Evolutionary conservation across 2,329 filamentous ascomycete genomes (phyloP).

Genomic region (Tricladium varicosporioides): DNA sequence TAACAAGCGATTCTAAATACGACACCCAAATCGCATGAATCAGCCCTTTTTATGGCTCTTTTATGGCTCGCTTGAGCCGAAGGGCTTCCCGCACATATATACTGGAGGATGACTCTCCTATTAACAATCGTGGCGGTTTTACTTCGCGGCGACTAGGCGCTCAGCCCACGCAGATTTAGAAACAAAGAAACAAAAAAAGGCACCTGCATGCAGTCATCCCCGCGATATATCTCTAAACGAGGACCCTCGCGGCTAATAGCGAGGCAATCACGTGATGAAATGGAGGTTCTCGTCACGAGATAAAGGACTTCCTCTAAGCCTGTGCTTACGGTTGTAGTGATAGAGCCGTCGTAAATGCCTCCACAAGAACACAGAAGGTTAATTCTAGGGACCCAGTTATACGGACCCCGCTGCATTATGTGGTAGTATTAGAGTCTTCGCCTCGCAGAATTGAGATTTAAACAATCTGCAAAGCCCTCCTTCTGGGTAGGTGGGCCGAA

Average conservation of each 20-base stretch:
- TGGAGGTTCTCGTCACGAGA: too few relatives aligned
- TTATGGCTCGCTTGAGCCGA: neutral
- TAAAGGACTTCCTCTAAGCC: too few relatives aligned
- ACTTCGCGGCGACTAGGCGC: neutral
- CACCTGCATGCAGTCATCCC: neutral
- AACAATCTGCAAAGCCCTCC: neutral
- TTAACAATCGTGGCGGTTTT: neutral
- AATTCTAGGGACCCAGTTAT: too few relatives aligned
- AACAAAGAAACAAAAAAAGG: neutral
- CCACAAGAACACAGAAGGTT: too few relatives aligned
- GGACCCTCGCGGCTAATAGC: too few relatives aligned
- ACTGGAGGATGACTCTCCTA: neutral
- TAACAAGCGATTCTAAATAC: neutral
- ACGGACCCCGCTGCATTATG: too few relatives aligned
- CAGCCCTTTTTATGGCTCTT: neutral
- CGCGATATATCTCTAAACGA: neutral
- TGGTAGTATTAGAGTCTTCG: too few relatives aligned
- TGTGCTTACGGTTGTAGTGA: too few relatives aligned
- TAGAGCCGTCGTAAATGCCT: too few relatives aligned
- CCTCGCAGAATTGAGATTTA: neutral
- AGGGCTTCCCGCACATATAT: neutral
- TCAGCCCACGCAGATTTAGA: neutral
- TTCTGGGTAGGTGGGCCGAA: neutral
- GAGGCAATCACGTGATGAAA: too few relatives aligned
- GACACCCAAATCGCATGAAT: neutral